phyloP scores from a whole-genome alignment of 2,329 filamentous ascomycete genomes.

The Xylariaceae sp. region DNA sequence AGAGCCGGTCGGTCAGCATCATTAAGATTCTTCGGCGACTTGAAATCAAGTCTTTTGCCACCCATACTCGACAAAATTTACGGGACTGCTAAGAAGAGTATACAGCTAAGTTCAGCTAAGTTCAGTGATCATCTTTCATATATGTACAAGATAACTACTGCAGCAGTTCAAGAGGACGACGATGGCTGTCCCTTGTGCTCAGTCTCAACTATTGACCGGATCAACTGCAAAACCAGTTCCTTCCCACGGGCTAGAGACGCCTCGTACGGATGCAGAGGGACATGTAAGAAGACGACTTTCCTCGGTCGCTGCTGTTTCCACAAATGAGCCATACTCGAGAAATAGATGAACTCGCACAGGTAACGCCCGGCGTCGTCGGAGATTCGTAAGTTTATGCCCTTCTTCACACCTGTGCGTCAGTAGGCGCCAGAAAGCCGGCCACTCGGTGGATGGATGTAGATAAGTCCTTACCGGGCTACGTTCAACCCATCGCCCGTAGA shows the following conservation, averaged over 20 bases:
- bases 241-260: slow-evolving; percentile 51
- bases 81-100: background rate
- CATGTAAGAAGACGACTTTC: slow-evolving; percentile 71
- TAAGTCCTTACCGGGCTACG: slow-evolving; percentile 49
- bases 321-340: slow-evolving; percentile 64
- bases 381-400: slow-evolving; percentile 52
- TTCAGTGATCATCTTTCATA: background rate
- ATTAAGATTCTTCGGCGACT: background rate
- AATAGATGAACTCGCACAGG: slow-evolving; percentile 80
- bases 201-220: slow-evolving; percentile 57
- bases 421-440: background rate
- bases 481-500: slow-evolving; percentile 58
- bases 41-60: too few relatives aligned
- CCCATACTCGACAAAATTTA: too few relatives aligned
- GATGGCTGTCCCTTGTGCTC: slow-evolving; percentile 20
- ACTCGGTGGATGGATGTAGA: background rate
- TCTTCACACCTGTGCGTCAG: slow-evolving; percentile 16
- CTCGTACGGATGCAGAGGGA: slow-evolving; percentile 62
- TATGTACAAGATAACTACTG: background rate
- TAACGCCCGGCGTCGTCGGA: slow-evolving; percentile 74
- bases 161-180: background rate
- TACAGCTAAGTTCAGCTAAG: background rate
- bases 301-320: slow-evolving; percentile 49
- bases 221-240: slow-evolving; percentile 56
- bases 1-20: background rate